These are phyloP conservation scores for Ogataea kodamae DNA, from an alignment of 805 yeast genomes.

Conservation along the genomic window DNA sequence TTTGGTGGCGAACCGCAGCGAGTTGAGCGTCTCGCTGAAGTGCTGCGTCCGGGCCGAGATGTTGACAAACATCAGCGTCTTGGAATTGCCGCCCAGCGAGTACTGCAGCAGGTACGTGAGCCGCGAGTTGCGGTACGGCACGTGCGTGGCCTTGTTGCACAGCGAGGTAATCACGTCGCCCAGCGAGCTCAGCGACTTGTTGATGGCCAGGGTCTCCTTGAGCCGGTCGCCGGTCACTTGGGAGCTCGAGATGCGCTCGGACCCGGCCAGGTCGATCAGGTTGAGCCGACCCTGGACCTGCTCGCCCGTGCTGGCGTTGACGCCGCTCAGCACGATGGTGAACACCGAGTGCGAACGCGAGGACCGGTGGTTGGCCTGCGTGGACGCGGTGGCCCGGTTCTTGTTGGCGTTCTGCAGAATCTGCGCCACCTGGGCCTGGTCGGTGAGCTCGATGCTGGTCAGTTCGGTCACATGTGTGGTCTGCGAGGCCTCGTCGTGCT, in stretches of 20 bases:
- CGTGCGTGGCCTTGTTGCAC: constrained; percentile 38
- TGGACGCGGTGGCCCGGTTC: constrained; percentile 75
- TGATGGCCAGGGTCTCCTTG: constrained; percentile 84
- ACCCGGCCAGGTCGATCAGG: constrained; percentile 89
- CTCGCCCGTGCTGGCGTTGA: constrained; percentile 46
- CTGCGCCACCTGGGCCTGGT: constrained; percentile 44
- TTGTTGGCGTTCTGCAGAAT: constrained; percentile 53
- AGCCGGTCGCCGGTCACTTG: constrained; percentile 77
- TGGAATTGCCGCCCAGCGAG: constrained; percentile 80
- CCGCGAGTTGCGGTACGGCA: constrained; percentile 70
- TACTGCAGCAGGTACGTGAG: constrained; percentile 80
- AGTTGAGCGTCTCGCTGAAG: constrained; percentile 74
- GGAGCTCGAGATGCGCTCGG: constrained; percentile 76
- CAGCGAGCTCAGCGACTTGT: constrained; percentile 79
- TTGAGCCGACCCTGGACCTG: constrained; percentile 60
- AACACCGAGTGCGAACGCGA: constrained; percentile 91
- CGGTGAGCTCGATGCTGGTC: constrained; percentile 41
- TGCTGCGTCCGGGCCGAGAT: constrained; percentile 64
- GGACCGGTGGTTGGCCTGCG: constrained; percentile 76
- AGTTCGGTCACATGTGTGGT: constrained; percentile 62
- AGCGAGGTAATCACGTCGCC: constrained; percentile 76
- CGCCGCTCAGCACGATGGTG: constrained; percentile 57
- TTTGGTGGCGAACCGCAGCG: constrained; percentile 84
- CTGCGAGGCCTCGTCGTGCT: constrained; percentile 56
- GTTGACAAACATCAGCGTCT: constrained; percentile 91